Evolutionary conservation across 148 eudicot genomes (phyloP), one percentile per base, ranked within the genome.

Genomic region (Arbutus unedo): DNA sequence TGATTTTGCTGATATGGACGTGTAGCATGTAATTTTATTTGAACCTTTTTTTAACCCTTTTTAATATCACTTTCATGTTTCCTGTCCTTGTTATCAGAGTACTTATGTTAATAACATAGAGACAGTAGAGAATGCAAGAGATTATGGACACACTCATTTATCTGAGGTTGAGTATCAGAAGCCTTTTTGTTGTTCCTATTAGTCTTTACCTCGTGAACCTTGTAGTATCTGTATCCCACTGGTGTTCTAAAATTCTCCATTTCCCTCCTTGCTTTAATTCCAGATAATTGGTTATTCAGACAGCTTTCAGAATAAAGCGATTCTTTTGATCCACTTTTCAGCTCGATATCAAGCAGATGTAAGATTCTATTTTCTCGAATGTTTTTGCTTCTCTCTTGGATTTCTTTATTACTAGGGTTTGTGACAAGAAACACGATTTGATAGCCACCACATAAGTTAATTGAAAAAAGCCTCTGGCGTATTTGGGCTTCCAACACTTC

Each of bases 311-410:
- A 96, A 96, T 87, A 94, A 90, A 88, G 98, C 98, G 56, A 96
- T 96, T 88, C 95, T 96, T 84, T 87, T 96, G 56, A 94, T 94
- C 86, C 99, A 96, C 88, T 96, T 94, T 87, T 96, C 99, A 66
- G 99, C 98, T 75, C 89, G 98, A 14, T 94, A 96, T 79, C 86
- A 91, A 67, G 87, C 90, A 31, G 87, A 91, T 79, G 99, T 94
- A 90, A 94, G 94, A 86, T 74, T 78, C n/a, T 47, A 11, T 43
- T 74, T 62, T 74, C 8, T 56, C 14, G 47, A 54, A 18, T 60
- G 44, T 8, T 56, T 76, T 53, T 81, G 54, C 6, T 74, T 73
- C 56, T 55, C 59, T 59, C 23, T 82, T 21, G 4, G 5, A 62
- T 21, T 21, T 9, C 68, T 64, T 44, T 66, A 5, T 25, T 67